Conservation (phyloP, 305 asterid genomes). For the Fraxinus sp. region DNA sequence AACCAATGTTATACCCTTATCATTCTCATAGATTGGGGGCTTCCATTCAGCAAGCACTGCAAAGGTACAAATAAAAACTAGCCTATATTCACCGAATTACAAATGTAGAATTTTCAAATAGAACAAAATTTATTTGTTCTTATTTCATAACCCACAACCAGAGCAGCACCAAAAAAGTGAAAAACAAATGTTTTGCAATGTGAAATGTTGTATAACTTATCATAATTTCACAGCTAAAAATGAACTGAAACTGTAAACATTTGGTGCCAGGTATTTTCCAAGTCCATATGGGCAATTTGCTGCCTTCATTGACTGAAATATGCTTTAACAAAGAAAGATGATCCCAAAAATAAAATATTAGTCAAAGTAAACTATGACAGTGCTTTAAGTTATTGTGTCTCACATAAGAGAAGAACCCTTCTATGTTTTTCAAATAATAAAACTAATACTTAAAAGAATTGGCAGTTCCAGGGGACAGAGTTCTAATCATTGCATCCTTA, state of each 20-base stretch:
- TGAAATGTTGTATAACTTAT: not conserved
- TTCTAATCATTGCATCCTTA: not conserved
- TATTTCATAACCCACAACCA: conserved; percentile 18
- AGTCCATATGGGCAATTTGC: not conserved
- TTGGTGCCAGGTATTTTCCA: not conserved
- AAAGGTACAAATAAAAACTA: conserved; percentile 21
- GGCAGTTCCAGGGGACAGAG: not conserved
- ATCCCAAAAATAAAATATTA: not conserved
- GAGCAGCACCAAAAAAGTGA: not conserved
- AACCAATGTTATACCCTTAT: conserved; percentile 64
- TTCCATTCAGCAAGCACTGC: conserved; percentile 96
- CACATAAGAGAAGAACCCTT: not conserved
- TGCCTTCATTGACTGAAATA: not conserved
- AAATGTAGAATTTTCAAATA: not conserved
- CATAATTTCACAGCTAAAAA: not conserved
- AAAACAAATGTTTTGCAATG: not conserved
- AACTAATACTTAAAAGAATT: not conserved
- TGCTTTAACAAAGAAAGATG: conserved; percentile 15
- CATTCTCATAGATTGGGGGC: conserved; percentile 78
- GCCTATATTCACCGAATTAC: not conserved
- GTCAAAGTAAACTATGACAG: not conserved
- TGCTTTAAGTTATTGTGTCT: not conserved
- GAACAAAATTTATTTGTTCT: not conserved
- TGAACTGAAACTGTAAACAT: not conserved
- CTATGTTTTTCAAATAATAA: not conserved